Evolutionary conservation across 1,284 basidiomycete genomes (phyloP).

Genomic region (Cryptococcus sp.): DNA sequence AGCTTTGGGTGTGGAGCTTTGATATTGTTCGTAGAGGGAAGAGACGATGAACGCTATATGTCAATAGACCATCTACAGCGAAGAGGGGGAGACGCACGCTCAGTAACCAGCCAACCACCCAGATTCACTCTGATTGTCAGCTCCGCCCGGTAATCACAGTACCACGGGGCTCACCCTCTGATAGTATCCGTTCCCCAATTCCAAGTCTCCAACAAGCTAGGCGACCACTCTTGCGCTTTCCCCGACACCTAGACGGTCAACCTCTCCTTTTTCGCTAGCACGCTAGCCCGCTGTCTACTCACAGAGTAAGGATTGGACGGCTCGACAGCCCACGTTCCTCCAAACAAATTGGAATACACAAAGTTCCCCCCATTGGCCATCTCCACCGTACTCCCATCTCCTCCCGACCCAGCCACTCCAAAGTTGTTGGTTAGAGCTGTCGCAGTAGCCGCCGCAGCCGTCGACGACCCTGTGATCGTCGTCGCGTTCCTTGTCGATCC

Average conservation of each 20-base stretch:
- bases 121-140: slow-evolving; percentile 62
- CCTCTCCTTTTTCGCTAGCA: not conserved
- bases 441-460: not conserved
- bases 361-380: slow-evolving; percentile 62
- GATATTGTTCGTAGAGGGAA: slow-evolving; percentile 62
- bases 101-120: slow-evolving; percentile 55
- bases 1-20: slow-evolving; percentile 45
- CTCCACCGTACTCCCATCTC: slow-evolving; percentile 28
- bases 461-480: not conserved
- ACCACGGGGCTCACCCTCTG: slow-evolving; percentile 25
- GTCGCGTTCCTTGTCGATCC: slow-evolving; percentile 1
- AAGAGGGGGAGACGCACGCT: slow-evolving; percentile 47
- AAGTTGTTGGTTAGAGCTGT: slow-evolving; percentile 2
- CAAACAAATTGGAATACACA: slow-evolving; percentile 69
- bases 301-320: slow-evolving; percentile 58
- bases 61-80: not conserved
- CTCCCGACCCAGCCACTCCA: slow-evolving; percentile 12
- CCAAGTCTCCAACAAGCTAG: slow-evolving; percentile 76
- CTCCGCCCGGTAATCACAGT: not conserved
- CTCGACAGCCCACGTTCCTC: slow-evolving; percentile 65
- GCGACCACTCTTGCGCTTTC: slow-evolving; percentile 57
- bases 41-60: slow-evolving; percentile 79
- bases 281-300: slow-evolving; percentile 47
- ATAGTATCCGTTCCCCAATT: slow-evolving; percentile 68
- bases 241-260: slow-evolving; percentile 28